Conservation (phyloP, 2,329 filamentous ascomycete genomes). For the Talaromyces sp. region DNA sequence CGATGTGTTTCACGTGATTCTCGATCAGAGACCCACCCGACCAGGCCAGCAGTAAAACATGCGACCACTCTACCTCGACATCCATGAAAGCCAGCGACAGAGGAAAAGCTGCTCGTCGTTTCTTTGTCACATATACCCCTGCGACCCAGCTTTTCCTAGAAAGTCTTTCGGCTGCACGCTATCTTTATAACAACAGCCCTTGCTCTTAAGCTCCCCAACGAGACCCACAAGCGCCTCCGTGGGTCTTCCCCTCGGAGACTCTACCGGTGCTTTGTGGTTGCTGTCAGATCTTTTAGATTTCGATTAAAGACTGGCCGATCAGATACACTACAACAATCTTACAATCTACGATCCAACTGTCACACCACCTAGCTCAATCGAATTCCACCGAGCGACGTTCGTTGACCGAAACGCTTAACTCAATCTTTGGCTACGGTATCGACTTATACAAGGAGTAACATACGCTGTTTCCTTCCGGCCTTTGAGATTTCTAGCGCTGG, state of each 20-base stretch:
- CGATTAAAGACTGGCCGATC: neutral
- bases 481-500: neutral
- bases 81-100: neutral
- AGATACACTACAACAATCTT: neutral
- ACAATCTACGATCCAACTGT: neutral
- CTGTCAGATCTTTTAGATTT: neutral
- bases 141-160: neutral
- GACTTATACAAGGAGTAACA: neutral
- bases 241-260: slow-evolving; percentile 1
- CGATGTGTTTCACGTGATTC: neutral
- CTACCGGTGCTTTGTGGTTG: neutral
- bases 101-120: neutral
- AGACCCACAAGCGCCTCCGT: slow-evolving; percentile 2
- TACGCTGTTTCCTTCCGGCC: neutral
- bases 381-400: neutral
- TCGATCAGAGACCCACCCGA: neutral
- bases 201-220: neutral
- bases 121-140: neutral
- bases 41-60: neutral
- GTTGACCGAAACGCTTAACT: neutral
- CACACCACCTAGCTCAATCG: neutral
- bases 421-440: neutral
- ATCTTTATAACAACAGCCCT: neutral
- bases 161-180: neutral
- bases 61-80: neutral